A percentile compares a stretch with the other conserved stretches of the same genome.
phyloP scores from a whole-genome alignment of 495 filamentous ascomycete genomes.

The Terfezia claveryi region DNA sequence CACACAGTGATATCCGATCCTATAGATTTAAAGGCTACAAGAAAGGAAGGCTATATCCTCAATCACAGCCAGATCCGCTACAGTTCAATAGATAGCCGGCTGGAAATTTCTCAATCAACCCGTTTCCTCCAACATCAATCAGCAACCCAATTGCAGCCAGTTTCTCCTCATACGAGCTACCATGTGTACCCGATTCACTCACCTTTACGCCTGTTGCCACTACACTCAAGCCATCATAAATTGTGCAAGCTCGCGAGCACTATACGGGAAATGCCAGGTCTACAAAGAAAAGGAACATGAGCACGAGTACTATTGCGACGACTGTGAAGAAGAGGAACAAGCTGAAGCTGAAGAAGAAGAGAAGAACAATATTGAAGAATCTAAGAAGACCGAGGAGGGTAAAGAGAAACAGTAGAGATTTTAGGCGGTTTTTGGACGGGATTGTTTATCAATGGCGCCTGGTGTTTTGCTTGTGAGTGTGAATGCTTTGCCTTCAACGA shows the following conservation, averaged over 20 bases:
- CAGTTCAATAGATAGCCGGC: not conserved
- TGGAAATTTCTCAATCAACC: not conserved
- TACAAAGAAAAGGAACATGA: conserved; percentile 19
- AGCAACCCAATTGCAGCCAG: not conserved
- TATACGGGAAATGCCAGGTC: conserved; percentile 16
- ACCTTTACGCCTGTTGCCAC: conserved; percentile 18
- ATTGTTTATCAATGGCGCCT: no score
- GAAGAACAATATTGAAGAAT: not conserved
- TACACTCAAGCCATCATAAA: conserved; percentile 14
- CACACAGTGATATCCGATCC: not conserved
- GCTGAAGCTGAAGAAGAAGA: conserved; percentile 5
- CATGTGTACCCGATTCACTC: conserved; percentile 20
- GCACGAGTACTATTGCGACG: conserved; percentile 18
- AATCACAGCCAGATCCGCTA: not conserved
- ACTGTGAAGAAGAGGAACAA: conserved; percentile 11
- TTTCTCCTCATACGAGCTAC: not conserved
- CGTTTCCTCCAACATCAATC: not conserved
- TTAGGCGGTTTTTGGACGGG: no score
- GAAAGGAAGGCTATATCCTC: no score
- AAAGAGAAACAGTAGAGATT: no score
- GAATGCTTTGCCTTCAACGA: no score
- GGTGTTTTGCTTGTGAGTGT: no score
- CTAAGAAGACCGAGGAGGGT: not conserved
- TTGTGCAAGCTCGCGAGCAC: conserved; percentile 17
- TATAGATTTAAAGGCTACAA: not conserved